Base-by-base conservation (phyloP, 345 rosid species). In the Arabidopsis suecica region DNA sequence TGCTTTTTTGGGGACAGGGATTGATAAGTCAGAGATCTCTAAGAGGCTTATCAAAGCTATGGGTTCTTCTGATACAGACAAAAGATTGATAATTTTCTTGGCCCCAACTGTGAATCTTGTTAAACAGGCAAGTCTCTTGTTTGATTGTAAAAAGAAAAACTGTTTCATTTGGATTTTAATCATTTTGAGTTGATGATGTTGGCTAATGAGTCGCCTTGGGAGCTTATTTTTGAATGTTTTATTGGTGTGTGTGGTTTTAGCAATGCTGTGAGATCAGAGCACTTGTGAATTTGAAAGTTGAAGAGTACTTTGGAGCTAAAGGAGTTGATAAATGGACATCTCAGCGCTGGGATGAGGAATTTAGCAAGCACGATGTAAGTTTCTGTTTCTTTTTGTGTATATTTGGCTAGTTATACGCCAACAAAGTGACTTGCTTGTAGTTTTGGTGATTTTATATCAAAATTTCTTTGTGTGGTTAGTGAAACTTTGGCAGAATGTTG, bases 61-160 rank as follows among this genome's bases (percentile, higher is more conserved):
- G 68, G 80, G 58, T 5, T 73, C 81, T 18, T 61, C 49, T 68
- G 82, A 79, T 37, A 82, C 72, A 14, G 5, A 11, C 62, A 84
- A 82, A 69, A 92, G 82, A 65, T 79, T 82, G 81, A 83, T 88
- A 23, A 38, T 90, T 78, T 92, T 85, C 88, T 82, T 95, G 83
- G 88, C 93, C 2, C 97, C 97, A 5, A 86, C 96, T 28, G 97
- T 88, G 42, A 85, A 82, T 83, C 89, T 89, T 66, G 97, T 90
- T 65, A 81, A 82, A 67, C 97, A 89, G 97, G 99, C 72, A 80
- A 69, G 77, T 11, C 32, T 14, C 7, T 57, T 11, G 23, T 36
- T 58, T 47, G 38, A 45, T 53, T 73, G 47, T 34, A 16, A 22
- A 23, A 3, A 34, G 42, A 62, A 42, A 54, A 42, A 32, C 7